Evolutionary conservation across 352 stramenopile genomes (phyloP).

Genomic region (Saprolegnia diclina): DNA sequence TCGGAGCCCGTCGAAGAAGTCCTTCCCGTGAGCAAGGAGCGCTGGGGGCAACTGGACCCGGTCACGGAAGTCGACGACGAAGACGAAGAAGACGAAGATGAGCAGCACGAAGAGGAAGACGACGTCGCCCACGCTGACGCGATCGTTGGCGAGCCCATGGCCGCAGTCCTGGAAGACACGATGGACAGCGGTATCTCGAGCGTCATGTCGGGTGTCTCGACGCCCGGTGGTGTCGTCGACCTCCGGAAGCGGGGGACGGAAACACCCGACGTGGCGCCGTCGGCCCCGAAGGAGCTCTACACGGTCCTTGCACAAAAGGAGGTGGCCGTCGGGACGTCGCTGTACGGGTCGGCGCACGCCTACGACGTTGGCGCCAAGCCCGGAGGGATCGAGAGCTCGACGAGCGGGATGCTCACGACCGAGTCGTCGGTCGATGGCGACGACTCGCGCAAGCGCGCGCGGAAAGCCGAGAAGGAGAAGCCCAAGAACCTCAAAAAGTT

Average conservation of each 20-base stretch:
- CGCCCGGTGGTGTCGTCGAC: constrained; percentile 55
- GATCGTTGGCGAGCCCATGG: constrained; percentile 37
- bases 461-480: constrained; percentile 68
- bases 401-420: constrained; percentile 30
- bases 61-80: constrained; percentile 55
- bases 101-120: constrained; percentile 24
- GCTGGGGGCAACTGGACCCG: constrained; percentile 68
- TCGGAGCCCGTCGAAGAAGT: constrained; percentile 26
- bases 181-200: constrained; percentile 59
- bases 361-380: constrained; percentile 50
- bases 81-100: constrained; percentile 34
- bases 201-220: constrained; percentile 62
- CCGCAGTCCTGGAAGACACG: constrained; percentile 51
- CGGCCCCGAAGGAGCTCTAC: constrained; percentile 72
- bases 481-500: constrained; percentile 82
- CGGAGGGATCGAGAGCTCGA: constrained; percentile 36
- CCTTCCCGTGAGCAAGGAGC: constrained; percentile 30
- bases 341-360: constrained; percentile 68
- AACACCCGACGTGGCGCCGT: constrained; percentile 48
- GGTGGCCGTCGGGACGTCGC: constrained; percentile 59
- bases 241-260: constrained; percentile 64
- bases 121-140: background rate
- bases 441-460: constrained; percentile 58
- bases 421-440: constrained; percentile 43
- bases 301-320: constrained; percentile 74